These are phyloP conservation scores for Podochytrium sp. DNA, from an alignment of 192 early-diverging fungal species.

Conservation along the genomic window DNA sequence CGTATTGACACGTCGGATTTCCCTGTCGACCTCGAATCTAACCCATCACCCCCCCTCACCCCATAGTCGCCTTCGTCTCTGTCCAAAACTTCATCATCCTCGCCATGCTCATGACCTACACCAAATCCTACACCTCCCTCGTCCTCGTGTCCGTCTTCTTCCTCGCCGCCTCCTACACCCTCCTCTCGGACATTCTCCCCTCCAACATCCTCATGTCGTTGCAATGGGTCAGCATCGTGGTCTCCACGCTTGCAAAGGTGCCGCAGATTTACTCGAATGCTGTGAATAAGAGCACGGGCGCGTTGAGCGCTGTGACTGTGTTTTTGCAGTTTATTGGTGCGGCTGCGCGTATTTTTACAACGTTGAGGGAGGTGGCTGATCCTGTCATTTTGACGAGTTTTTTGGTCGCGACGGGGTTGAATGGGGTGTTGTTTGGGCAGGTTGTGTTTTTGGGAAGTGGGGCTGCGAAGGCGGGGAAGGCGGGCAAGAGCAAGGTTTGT, in stretches of 20 bases:
- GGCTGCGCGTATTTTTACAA: constrained; percentile 88
- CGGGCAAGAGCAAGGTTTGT: neutral
- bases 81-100: constrained; percentile 79
- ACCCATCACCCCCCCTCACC: too few relatives aligned
- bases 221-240: constrained; percentile 77
- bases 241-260: constrained; percentile 79
- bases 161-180: constrained; percentile 50
- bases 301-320: constrained; percentile 87
- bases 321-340: constrained; percentile 88
- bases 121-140: constrained; percentile 33
- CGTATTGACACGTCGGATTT: too few relatives aligned
- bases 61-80: constrained; percentile 71
- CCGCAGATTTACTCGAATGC: constrained; percentile 91
- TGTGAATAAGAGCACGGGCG: constrained; percentile 83
- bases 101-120: constrained; percentile 45
- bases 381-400: constrained; percentile 71
- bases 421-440: constrained; percentile 77
- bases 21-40: too few relatives aligned
- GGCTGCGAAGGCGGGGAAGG: neutral
- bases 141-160: constrained; percentile 41
- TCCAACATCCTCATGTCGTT: constrained; percentile 59
- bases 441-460: constrained; percentile 51
- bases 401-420: constrained; percentile 72
- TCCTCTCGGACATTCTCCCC: constrained; percentile 57
- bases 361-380: constrained; percentile 89